A percentile compares a stretch with the other conserved stretches of the same genome.
Conservation (phyloP, 2,329 filamentous ascomycete species). For the Elsinoe fawcettii region DNA sequence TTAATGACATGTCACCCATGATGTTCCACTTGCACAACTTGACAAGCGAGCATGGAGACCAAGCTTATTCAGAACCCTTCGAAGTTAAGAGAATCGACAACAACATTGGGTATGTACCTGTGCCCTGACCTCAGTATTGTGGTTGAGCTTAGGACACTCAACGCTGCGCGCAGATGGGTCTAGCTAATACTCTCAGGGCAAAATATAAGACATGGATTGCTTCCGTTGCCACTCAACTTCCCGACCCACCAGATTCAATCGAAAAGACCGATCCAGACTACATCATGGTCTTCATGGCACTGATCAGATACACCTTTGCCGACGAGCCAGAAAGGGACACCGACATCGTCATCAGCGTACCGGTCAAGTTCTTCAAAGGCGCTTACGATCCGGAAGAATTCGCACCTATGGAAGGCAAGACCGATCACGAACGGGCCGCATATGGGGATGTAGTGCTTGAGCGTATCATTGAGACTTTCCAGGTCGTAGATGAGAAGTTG, state of each 20-base stretch:
- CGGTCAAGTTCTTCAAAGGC: constrained; percentile 74
- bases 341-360: constrained; percentile 78
- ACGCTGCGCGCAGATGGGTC: no score
- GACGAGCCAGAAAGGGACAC: constrained; percentile 55
- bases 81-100: background rate
- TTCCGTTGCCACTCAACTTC: background rate
- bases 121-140: background rate
- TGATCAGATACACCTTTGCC: constrained; percentile 45
- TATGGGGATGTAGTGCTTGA: background rate
- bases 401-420: background rate
- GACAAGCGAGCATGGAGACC: constrained; percentile 31
- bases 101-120: background rate
- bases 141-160: no score
- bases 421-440: background rate
- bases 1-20: constrained; percentile 18
- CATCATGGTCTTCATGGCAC: constrained; percentile 67
- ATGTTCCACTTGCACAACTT: constrained; percentile 45
- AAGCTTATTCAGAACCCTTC: background rate
- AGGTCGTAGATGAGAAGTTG: background rate
- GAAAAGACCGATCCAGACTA: constrained; percentile 34
- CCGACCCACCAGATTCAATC: background rate
- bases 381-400: constrained; percentile 63
- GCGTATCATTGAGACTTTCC: background rate
- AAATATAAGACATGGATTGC: background rate
- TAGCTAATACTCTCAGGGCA: background rate